Evolutionary conservation across 345 rosid species (phyloP).

Genomic region (Boechera divaricarpa): DNA sequence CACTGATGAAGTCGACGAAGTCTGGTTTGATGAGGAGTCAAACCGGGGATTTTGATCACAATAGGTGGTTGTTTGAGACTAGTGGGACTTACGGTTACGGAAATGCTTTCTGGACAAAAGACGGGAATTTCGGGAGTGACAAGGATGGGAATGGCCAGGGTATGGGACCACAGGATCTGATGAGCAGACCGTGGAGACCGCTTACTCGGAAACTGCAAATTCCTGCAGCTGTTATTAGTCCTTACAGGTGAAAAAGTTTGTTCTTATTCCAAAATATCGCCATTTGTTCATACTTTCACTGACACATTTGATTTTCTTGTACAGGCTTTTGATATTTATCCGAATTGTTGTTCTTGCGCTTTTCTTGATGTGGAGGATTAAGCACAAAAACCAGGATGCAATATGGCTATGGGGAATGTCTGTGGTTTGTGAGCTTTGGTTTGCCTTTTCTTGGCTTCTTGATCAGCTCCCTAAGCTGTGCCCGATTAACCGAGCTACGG

Average conservation of each 20-base stretch:
- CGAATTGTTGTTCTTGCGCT: conserved; percentile 78
- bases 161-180: conserved; percentile 74
- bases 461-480: conserved; percentile 96
- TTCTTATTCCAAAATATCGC: conserved; percentile 5
- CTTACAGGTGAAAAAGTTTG: conserved; percentile 65
- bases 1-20: conserved; percentile 87
- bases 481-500: conserved; percentile 87
- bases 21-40: conserved; percentile 94
- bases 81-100: conserved; percentile 96
- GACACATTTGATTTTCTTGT: conserved; percentile 19
- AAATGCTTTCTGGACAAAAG: conserved; percentile 97
- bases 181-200: conserved; percentile 98
- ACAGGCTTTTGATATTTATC: conserved; percentile 82
- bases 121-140: conserved; percentile 70
- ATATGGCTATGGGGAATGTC: conserved; percentile 99
- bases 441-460: conserved; percentile 97
- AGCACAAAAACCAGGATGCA: conserved; percentile 67
- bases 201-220: conserved; percentile 90
- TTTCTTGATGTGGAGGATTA: conserved; percentile 83
- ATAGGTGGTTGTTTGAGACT: conserved; percentile 96
- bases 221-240: conserved; percentile 95
- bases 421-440: conserved; percentile 96
- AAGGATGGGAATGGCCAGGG: conserved; percentile 68
- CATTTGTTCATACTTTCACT: conserved; percentile 13
- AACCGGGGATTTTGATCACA: conserved; percentile 95